Base-by-base conservation (phyloP, 768 basidiomycete species). In the Mycena galopus region DNA sequence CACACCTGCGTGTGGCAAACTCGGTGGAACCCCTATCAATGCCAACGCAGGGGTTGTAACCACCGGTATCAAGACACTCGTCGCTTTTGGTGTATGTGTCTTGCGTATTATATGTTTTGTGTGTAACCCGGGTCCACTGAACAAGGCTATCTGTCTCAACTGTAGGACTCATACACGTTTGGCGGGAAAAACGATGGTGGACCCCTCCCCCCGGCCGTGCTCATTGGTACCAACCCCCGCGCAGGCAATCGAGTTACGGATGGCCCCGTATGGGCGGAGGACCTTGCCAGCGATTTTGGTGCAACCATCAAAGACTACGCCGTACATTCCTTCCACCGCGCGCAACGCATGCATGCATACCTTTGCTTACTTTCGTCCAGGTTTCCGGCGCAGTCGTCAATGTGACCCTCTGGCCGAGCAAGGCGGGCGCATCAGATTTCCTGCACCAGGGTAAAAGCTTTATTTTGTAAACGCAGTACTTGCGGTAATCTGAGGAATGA, bases 211-310 rank as follows among this genome's bases (percentile, higher is more conserved):
- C 86, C 88, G 1, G 82, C 88, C 0, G 81, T 89, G 5, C 53
- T 89, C 7, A 79, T 80, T 16, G 85, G 83, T 10, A 86, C 87
- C 0, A 80, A 82, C 64, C 76, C 84, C 0, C 79, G 84, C 30
- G 88, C 88, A 0, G 89, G 89, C 0, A 86, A 85, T 19, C 82
- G 89, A 17, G 88, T 86, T 3, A 87, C 87, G 2, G 88, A 90
- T 73, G 89, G 89, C 8, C 78, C 79, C 19, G 80, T 88, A 21
- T 90, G 89, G 89, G 78, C 86, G 8, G 88, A 90, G 69, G 66
- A 85, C 51, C 81, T 90, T 12, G 84, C 88, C 0, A 81, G 83
- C 60, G 82, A 83, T 42, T 78, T 85, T 23, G 78, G 80, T 1
- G 86, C 87, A 5, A 83, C 73, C 2, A 75, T 89, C 27, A 88